These are phyloP conservation scores for Blastocystis sp. DNA, from an alignment of 352 stramenopile genomes.

Conservation along the genomic window DNA sequence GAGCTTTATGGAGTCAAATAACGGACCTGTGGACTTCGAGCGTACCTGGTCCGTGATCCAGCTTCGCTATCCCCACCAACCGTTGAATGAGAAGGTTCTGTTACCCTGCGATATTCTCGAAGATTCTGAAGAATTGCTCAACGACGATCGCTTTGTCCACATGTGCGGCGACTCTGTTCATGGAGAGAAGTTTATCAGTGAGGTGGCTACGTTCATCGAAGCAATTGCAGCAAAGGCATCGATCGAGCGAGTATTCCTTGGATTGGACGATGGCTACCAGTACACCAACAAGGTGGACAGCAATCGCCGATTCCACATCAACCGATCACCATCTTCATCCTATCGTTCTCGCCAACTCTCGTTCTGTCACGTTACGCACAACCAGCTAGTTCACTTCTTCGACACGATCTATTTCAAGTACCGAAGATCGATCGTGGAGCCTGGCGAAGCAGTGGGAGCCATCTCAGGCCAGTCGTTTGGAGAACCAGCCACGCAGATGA, in stretches of 20 bases:
- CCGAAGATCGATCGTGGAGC: conserved; percentile 73
- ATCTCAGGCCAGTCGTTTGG: conserved; percentile 92
- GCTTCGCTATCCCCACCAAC: conserved; percentile 71
- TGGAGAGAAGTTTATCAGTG: conserved; percentile 80
- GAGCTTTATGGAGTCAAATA: conserved; percentile 73
- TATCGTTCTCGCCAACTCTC: background rate
- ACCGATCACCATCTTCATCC: background rate
- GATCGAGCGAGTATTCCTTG: background rate
- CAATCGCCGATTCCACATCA: background rate
- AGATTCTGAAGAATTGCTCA: conserved; percentile 76
- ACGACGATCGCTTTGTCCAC: conserved; percentile 72
- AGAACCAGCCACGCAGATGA: conserved; percentile 89
- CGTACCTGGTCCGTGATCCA: conserved; percentile 81
- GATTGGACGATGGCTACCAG: conserved; percentile 32
- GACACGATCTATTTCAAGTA: conserved; percentile 71
- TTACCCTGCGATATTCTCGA: conserved; percentile 75
- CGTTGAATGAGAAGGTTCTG: conserved; percentile 66
- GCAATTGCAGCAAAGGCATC: background rate
- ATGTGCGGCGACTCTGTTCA: conserved; percentile 70
- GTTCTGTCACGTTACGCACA: conserved; percentile 17
- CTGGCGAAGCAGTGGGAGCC: conserved; percentile 90
- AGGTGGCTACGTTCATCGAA: conserved; percentile 76
- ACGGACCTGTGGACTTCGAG: conserved; percentile 89
- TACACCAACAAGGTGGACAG: background rate
- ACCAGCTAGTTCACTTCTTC: conserved; percentile 64